Conservation (phyloP, 164 flowering plant genomes). For the Dillenia suffruticosa region DNA sequence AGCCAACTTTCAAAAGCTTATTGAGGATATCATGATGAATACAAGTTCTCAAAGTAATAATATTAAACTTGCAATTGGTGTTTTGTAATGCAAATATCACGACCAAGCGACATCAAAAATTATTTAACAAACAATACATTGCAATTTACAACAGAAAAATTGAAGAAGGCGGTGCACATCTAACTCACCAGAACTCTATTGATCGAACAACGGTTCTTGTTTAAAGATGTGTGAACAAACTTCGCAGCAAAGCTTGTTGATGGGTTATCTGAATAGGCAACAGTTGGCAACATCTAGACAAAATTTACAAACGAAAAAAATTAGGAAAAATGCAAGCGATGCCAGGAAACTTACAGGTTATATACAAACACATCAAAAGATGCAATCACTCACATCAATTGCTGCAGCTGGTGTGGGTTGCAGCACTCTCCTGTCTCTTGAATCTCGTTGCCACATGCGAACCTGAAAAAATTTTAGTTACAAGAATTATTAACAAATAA, state of each 20-base stretch:
- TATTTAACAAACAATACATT: too few species aligned
- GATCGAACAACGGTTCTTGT: constrained; percentile 91
- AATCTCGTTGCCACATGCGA: constrained; percentile 92
- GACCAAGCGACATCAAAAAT: too few species aligned
- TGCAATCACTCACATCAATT: constrained; percentile 76
- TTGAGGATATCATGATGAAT: too few species aligned
- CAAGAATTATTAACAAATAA: not conserved
- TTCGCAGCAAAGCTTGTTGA: constrained; percentile 95
- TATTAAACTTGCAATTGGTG: too few species aligned
- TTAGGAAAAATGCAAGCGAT: not conserved
- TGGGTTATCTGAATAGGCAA: constrained; percentile 89
- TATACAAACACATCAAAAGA: constrained; percentile 5
- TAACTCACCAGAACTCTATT: constrained; percentile 87
- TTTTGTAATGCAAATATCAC: too few species aligned
- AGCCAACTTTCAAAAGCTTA: too few species aligned
- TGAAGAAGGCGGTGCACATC: not conserved
- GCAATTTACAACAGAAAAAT: not conserved
- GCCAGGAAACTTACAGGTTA: too few species aligned
- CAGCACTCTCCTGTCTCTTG: constrained; percentile 78
- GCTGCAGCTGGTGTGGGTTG: constrained; percentile 97
- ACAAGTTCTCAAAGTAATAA: too few species aligned
- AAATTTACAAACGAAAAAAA: constrained; percentile 14
- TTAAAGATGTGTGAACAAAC: constrained; percentile 94
- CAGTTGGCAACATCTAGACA: constrained; percentile 80
- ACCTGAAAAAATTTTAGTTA: constrained; percentile 33